Evolutionary conservation across 2,329 filamentous ascomycete genomes (phyloP).

Genomic region (Rhinocladiella mackenziei): DNA sequence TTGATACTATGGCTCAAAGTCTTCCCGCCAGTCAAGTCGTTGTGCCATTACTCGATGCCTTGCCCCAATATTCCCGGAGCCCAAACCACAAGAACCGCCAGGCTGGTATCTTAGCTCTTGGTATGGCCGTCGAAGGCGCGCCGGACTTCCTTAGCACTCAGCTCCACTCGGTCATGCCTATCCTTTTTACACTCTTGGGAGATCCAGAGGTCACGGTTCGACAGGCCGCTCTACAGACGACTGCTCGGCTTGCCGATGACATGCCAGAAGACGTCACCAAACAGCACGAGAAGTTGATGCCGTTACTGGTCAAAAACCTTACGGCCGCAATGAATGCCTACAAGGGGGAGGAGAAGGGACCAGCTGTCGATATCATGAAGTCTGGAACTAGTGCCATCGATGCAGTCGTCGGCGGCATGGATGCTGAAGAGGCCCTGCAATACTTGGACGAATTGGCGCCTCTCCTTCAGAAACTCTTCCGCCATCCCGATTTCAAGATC

Average conservation of each 20-base stretch:
- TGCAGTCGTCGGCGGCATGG: slow-evolving; percentile 79
- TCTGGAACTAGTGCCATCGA: slow-evolving; percentile 87
- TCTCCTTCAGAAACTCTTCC: slow-evolving; percentile 77
- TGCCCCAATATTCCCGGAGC: slow-evolving; percentile 74
- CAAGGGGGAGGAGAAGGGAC: slow-evolving; percentile 62
- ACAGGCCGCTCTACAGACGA: slow-evolving; percentile 78
- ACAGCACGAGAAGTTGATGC: slow-evolving; percentile 80
- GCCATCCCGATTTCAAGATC: slow-evolving; percentile 80
- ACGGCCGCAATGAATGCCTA: slow-evolving; percentile 70
- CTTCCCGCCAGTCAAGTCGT: slow-evolving; percentile 91
- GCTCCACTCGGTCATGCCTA: slow-evolving; percentile 77
- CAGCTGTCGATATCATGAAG: slow-evolving; percentile 80
- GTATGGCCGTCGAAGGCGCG: slow-evolving; percentile 92
- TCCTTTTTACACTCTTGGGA: slow-evolving; percentile 74
- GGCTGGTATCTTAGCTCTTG: slow-evolving; percentile 85
- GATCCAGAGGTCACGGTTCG: slow-evolving; percentile 82
- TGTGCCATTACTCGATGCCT: slow-evolving; percentile 81
- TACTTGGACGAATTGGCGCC: slow-evolving; percentile 81
- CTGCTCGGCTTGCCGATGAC: slow-evolving; percentile 88
- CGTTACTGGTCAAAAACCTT: slow-evolving; percentile 80
- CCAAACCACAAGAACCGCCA: slow-evolving; percentile 74
- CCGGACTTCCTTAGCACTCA: slow-evolving; percentile 97
- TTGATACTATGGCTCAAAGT: slow-evolving; percentile 83
- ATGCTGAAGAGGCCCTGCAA: slow-evolving; percentile 71
- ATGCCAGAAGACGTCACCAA: slow-evolving; percentile 83